phyloP scores from a whole-genome alignment of 768 basidiomycete species.

The Calocybe indica region DNA sequence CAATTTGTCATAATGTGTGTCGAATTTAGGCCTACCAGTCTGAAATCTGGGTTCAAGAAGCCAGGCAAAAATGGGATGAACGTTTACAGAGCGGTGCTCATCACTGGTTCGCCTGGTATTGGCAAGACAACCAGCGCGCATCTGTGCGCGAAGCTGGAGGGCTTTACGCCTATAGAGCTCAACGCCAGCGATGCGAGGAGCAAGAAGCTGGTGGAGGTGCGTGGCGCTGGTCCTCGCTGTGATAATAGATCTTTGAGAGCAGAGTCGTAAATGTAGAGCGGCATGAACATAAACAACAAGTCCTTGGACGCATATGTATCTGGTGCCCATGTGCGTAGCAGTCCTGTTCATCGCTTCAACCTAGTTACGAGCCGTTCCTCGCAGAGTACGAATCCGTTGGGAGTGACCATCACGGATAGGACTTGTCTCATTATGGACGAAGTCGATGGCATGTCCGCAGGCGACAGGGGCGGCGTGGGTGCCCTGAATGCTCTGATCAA shows the following conservation, averaged over 20 bases:
- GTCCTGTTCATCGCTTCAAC: slow-evolving; percentile 9
- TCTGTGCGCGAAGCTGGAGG: slow-evolving; percentile 82
- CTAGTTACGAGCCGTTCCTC: slow-evolving; percentile 2
- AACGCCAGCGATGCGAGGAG: slow-evolving; percentile 95
- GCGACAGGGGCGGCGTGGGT: slow-evolving; percentile 94
- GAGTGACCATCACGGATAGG: slow-evolving; percentile 69
- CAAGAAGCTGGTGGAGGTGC: slow-evolving; percentile 93
- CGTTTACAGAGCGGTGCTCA: slow-evolving; percentile 77
- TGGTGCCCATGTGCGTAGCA: slow-evolving; percentile 37
- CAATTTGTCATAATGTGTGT: neutral
- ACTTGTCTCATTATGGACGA: slow-evolving; percentile 98
- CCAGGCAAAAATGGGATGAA: slow-evolving; percentile 91
- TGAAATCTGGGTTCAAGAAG: slow-evolving; percentile 82
- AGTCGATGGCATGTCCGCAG: slow-evolving; percentile 98
- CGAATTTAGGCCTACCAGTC: slow-evolving; percentile 57
- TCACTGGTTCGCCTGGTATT: slow-evolving; percentile 93
- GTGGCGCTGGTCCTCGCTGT: slow-evolving; percentile 3
- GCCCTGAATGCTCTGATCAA: slow-evolving; percentile 89
- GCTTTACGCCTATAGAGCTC: slow-evolving; percentile 89
- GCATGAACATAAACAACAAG: slow-evolving; percentile 85
- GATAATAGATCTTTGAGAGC: neutral
- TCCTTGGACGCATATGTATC: slow-evolving; percentile 84
- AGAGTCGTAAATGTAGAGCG: slow-evolving; percentile 42
- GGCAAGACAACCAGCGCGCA: slow-evolving; percentile 98
- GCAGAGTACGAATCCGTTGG: slow-evolving; percentile 60